A percentile compares a stretch with the other conserved stretches of the same genome.
Conservation (phyloP, 768 basidiomycete species). For the Rhizopogon sp. region DNA sequence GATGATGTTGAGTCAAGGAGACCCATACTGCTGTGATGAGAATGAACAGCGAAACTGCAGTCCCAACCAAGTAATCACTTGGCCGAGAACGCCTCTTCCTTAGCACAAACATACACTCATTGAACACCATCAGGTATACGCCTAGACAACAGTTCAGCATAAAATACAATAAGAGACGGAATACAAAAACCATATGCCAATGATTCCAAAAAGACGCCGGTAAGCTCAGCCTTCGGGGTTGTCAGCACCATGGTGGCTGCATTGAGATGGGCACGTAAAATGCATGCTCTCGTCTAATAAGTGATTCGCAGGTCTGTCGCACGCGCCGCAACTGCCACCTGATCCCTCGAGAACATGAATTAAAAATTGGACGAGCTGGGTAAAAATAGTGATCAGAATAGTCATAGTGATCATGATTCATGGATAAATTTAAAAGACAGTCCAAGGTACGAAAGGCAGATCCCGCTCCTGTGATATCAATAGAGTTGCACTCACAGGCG, state of each 20-base stretch:
- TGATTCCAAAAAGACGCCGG: slow-evolving; percentile 7
- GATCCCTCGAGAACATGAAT: neutral
- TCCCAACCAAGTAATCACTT: slow-evolving; percentile 8
- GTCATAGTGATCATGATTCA: neutral
- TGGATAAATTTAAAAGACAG: neutral
- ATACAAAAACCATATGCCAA: slow-evolving; percentile 5
- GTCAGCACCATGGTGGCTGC: slow-evolving; percentile 4
- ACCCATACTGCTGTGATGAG: slow-evolving; percentile 8
- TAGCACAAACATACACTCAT: slow-evolving; percentile 4
- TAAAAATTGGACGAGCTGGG: neutral
- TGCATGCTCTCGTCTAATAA: neutral
- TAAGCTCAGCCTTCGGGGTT: slow-evolving; percentile 6
- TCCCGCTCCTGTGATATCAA: neutral
- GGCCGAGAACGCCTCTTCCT: slow-evolving; percentile 7
- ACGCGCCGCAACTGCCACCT: neutral
- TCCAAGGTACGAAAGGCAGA: neutral
- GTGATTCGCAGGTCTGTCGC: neutral
- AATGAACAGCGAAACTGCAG: slow-evolving; percentile 9
- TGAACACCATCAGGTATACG: slow-evolving; percentile 8
- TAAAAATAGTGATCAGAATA: neutral
- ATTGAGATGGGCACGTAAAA: neutral
- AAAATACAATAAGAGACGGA: neutral
- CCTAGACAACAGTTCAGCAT: neutral
- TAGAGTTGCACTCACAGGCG: neutral
- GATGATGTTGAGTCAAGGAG: neutral